Percentiles rank a stretch among this genome's conserved stretches.
Evolutionary conservation across 805 yeast genomes (phyloP).

Genomic region (Schizosaccharomyces cryophilus): DNA sequence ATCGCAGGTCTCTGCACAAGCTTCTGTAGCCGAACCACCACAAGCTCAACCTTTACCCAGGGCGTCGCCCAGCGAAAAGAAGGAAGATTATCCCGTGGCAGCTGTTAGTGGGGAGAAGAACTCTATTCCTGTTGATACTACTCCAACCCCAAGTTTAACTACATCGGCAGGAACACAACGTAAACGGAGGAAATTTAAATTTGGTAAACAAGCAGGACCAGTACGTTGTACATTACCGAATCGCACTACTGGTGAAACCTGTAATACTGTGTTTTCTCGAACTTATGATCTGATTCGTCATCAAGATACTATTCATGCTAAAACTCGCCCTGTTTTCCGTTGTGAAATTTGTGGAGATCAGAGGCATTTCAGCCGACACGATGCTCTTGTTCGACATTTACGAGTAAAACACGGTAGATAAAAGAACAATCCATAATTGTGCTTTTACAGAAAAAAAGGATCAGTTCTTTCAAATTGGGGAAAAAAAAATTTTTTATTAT

Average conservation of each 20-base stretch:
- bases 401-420: slow-evolving; percentile 55
- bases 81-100: no score
- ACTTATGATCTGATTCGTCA: slow-evolving; percentile 88
- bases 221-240: slow-evolving; percentile 35
- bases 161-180: neutral
- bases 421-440: no score
- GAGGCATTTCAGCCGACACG: slow-evolving; percentile 78
- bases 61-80: neutral
- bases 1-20: no score
- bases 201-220: slow-evolving; percentile 5
- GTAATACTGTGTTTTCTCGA: slow-evolving; percentile 65
- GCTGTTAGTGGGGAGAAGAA: neutral
- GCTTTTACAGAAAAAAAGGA: neutral
- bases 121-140: neutral
- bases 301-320: slow-evolving; percentile 87
- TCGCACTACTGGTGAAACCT: slow-evolving; percentile 36
- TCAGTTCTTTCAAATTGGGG: neutral
- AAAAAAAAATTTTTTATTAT: no score
- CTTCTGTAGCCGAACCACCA: no score
- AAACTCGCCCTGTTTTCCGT: slow-evolving; percentile 59
- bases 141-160: neutral
- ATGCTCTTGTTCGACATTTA: slow-evolving; percentile 81
- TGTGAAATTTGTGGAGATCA: slow-evolving; percentile 68
- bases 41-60: neutral
- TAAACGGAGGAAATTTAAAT: slow-evolving; percentile 4